phyloP scores from a whole-genome alignment of 78 protist species.

The Kipferlia bialata region DNA sequence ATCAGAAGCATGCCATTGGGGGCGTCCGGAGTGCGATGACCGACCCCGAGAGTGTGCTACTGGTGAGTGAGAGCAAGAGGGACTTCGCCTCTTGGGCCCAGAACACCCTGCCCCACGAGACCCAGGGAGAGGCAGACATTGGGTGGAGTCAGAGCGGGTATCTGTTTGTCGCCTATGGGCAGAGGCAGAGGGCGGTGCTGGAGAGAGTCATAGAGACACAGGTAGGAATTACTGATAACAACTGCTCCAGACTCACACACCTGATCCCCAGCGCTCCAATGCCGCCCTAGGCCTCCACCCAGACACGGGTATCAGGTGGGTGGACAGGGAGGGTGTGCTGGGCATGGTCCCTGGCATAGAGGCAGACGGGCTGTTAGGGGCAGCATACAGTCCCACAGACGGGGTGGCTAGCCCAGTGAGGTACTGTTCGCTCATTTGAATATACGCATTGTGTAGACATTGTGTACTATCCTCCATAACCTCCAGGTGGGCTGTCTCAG shows the following conservation, averaged over 20 bases:
- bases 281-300: background rate
- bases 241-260: too few relatives aligned
- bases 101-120: background rate
- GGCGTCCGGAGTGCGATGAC: background rate
- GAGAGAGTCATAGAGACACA: too few relatives aligned
- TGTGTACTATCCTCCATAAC: too few relatives aligned
- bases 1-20: background rate
- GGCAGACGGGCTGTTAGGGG: background rate
- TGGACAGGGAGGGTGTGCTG: background rate
- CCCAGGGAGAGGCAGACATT: background rate
- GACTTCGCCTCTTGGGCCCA: background rate
- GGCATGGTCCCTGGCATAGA: background rate
- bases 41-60: background rate
- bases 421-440: too few relatives aligned
- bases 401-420: background rate
- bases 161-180: background rate
- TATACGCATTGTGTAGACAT: too few relatives aligned
- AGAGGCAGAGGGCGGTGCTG: too few relatives aligned
- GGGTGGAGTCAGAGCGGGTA: background rate
- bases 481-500: too few relatives aligned
- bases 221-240: too few relatives aligned
- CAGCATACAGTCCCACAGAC: background rate
- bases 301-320: background rate
- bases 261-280: background rate
- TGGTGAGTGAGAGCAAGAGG: background rate